These are phyloP conservation scores for Penicillium hordei DNA, from an alignment of 2,329 filamentous ascomycete genomes.

Conservation along the genomic window DNA sequence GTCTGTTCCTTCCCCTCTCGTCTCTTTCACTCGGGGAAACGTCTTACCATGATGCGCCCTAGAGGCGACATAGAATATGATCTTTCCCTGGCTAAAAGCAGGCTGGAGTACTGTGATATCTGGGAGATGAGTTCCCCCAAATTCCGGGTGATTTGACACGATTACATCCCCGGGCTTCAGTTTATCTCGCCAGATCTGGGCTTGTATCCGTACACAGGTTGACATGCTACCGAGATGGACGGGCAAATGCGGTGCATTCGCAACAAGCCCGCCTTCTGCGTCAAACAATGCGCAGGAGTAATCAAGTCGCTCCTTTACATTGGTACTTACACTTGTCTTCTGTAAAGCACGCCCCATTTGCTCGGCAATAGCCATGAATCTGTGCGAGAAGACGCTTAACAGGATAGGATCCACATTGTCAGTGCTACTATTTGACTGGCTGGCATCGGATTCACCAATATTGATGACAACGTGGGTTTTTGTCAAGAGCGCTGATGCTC, in stretches of 20 bases:
- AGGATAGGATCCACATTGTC: slow-evolving; percentile 71
- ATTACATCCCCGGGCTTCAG: slow-evolving; percentile 74
- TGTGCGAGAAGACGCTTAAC: slow-evolving; percentile 75
- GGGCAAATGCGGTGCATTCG: slow-evolving; percentile 68
- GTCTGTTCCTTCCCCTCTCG: not conserved
- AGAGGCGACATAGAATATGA: slow-evolving; percentile 77
- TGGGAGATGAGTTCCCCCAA: slow-evolving; percentile 76
- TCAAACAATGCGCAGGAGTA: slow-evolving; percentile 81
- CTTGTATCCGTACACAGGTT: slow-evolving; percentile 73
- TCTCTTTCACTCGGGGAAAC: slow-evolving; percentile 29
- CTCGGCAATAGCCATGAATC: slow-evolving; percentile 83
- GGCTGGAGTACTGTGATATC: slow-evolving; percentile 78
- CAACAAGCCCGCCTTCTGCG: slow-evolving; percentile 67
- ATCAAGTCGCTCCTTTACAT: slow-evolving; percentile 80
- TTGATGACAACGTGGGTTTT: slow-evolving; percentile 43
- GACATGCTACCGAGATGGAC: slow-evolving; percentile 80
- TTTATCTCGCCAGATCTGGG: slow-evolving; percentile 70
- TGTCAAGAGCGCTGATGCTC: slow-evolving; percentile 38
- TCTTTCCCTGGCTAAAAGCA: slow-evolving; percentile 69
- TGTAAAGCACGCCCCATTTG: slow-evolving; percentile 79
- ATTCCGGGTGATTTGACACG: slow-evolving; percentile 78
- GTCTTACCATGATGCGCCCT: slow-evolving; percentile 64
- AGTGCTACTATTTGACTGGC: slow-evolving; percentile 32
- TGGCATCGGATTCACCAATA: slow-evolving; percentile 31
- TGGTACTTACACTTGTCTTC: slow-evolving; percentile 67